A percentile compares a stretch with the other conserved stretches of the same genome.
Conservation (phyloP, 352 stramenopile species). For the Halophytophthora batemanensis region DNA sequence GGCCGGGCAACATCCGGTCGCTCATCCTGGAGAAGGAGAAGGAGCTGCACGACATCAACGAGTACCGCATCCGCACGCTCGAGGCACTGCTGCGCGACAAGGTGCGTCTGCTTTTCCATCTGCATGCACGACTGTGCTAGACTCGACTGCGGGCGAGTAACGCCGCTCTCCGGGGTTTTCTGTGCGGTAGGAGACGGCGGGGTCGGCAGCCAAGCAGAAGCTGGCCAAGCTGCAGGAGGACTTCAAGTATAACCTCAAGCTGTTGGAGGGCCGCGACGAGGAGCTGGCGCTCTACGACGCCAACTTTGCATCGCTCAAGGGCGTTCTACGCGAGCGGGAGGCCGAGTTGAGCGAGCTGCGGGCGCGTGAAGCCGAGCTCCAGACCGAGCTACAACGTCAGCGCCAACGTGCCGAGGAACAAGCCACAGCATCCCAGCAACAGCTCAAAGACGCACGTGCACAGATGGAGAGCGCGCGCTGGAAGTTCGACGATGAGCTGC, state of each 20-base stretch:
- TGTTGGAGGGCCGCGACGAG: conserved; percentile 89
- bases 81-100: conserved; percentile 79
- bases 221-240: conserved; percentile 89
- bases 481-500: conserved; percentile 77
- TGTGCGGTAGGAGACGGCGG: conserved; percentile 33
- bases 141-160: background rate
- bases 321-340: conserved; percentile 68
- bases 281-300: conserved; percentile 87
- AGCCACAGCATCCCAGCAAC: conserved; percentile 59
- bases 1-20: conserved; percentile 71
- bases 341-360: conserved; percentile 64
- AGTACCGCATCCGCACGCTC: conserved; percentile 84
- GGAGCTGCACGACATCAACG: conserved; percentile 92
- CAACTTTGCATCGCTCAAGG: conserved; percentile 80
- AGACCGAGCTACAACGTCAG: conserved; percentile 45
- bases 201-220: conserved; percentile 59
- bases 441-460: conserved; percentile 69
- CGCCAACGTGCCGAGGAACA: conserved; percentile 42
- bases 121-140: background rate
- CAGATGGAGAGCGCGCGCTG: conserved; percentile 71
- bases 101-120: conserved; percentile 19
- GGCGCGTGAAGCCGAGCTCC: conserved; percentile 49
- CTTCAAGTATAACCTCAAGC: conserved; percentile 93
- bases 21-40: conserved; percentile 90
- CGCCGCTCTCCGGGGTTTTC: background rate